These are phyloP conservation scores for Ganoderma lucidum DNA, from an alignment of 1,284 basidiomycete species.

Conservation along the genomic window DNA sequence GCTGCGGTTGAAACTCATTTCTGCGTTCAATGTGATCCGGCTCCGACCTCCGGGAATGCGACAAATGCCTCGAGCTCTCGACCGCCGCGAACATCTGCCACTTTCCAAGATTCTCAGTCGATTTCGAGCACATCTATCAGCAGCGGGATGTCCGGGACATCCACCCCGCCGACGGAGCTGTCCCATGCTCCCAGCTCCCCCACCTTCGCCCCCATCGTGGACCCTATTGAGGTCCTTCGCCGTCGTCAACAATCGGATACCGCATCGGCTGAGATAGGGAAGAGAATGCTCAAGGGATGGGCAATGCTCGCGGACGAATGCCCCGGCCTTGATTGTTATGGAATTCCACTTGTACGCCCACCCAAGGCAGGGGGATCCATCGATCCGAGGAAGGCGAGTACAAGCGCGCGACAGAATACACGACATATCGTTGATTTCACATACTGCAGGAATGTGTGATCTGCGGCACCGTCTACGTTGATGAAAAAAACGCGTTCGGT, in stretches of 20 bases:
- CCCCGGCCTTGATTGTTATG: conserved; percentile 68
- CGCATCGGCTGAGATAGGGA: conserved; percentile 81
- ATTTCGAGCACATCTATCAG: conserved; percentile 57
- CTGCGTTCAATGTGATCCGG: conserved; percentile 68
- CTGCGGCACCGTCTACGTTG: conserved; percentile 68
- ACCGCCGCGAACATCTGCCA: conserved; percentile 6
- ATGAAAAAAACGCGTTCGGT: conserved; percentile 59
- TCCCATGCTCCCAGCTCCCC: conserved; percentile 68
- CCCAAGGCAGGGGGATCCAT: conserved; percentile 68
- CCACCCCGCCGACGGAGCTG: conserved; percentile 78
- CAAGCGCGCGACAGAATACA: conserved; percentile 2
- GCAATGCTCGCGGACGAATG: conserved; percentile 88
- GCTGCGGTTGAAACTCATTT: conserved; percentile 57
- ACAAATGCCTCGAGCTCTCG: conserved; percentile 2
- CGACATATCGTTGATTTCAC: conserved; percentile 2
- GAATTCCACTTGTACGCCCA: conserved; percentile 76
- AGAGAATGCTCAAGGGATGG: conserved; percentile 80
- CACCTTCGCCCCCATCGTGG: conserved; percentile 63
- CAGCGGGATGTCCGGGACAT: conserved; percentile 62
- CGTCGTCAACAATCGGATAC: conserved; percentile 82
- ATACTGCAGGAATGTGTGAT: conserved; percentile 76
- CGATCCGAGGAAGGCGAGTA: conserved; percentile 68
- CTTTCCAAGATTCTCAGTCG: conserved; percentile 42
- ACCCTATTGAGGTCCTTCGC: conserved; percentile 67
- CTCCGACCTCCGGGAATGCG: conserved; percentile 29